A percentile compares a stretch with the other conserved stretches of the same genome.
phyloP scores from a whole-genome alignment of 2,329 filamentous ascomycete genomes.

The Amphichorda felina region DNA sequence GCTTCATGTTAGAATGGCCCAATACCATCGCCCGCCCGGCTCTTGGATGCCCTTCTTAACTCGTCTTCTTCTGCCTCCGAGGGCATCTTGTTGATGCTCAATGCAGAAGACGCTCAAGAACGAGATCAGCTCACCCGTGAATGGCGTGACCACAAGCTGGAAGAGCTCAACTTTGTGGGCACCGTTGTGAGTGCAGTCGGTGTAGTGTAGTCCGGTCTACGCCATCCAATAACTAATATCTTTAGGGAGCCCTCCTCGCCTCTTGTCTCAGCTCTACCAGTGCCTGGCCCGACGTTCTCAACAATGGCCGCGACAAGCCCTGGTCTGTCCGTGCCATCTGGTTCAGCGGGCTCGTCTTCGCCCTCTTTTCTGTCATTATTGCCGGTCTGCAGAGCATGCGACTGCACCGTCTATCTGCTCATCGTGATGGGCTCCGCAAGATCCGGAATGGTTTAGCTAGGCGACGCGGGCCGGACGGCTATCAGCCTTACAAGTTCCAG shows the following conservation, averaged over 20 bases:
- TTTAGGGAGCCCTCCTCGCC: conserved; percentile 22
- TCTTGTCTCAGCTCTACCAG: conserved; percentile 28
- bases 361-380: conserved; percentile 35
- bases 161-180: conserved; percentile 27
- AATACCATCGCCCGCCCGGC: no score
- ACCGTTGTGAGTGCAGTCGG: conserved; percentile 14
- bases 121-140: conserved; percentile 19
- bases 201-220: no score
- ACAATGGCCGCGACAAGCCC: conserved; percentile 20
- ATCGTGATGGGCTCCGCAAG: conserved; percentile 20
- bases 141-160: conserved; percentile 25
- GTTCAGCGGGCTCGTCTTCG: conserved; percentile 31
- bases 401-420: conserved; percentile 26
- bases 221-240: no score
- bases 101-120: background rate
- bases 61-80: conserved; percentile 1
- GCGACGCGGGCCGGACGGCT: conserved; percentile 1
- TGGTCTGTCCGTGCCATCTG: conserved; percentile 27
- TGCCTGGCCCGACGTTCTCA: conserved; percentile 26
- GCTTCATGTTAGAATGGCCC: no score
- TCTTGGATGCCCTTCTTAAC: no score
- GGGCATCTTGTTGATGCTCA: conserved; percentile 3
- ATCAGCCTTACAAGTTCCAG: conserved; percentile 6
- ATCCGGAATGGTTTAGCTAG: conserved; percentile 14
- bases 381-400: conserved; percentile 28